phyloP scores from a whole-genome alignment of 2,329 filamentous ascomycete genomes.

The Plenodomus lindquistii region DNA sequence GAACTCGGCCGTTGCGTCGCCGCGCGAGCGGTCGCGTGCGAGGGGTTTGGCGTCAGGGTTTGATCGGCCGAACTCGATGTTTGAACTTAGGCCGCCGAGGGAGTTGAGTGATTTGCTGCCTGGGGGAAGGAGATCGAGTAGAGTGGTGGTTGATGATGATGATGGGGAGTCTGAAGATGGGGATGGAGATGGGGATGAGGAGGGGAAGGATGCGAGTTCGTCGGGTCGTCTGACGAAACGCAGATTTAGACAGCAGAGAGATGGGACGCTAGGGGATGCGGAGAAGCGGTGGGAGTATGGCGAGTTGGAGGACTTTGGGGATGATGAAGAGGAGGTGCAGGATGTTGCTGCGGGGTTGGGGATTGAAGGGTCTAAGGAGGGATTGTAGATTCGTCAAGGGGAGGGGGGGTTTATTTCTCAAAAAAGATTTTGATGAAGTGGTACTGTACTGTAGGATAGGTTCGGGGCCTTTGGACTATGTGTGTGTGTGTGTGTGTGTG shows the following conservation, averaged over 20 bases:
- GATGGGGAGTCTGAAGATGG: constrained; percentile 9
- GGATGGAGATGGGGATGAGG: constrained; percentile 1
- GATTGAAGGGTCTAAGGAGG: too few species aligned
- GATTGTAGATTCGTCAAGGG: too few species aligned
- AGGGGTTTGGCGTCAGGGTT: constrained; percentile 16
- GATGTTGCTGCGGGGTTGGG: constrained; percentile 17
- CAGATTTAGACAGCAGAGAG: constrained; percentile 10
- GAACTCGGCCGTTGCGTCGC: not conserved
- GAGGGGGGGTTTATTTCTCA: too few species aligned
- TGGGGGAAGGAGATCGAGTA: constrained; percentile 30
- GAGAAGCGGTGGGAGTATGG: constrained; percentile 11
- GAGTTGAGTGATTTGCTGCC: constrained; percentile 19
- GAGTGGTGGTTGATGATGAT: constrained; percentile 44
- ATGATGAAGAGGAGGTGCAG: constrained; percentile 22
- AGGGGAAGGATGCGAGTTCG: too few species aligned
- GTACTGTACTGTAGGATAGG: too few species aligned
- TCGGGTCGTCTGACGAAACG: not conserved
- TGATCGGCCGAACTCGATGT: constrained; percentile 42
- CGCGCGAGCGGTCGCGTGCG: constrained; percentile 6
- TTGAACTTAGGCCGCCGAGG: constrained; percentile 39
- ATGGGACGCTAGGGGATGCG: constrained; percentile 7
- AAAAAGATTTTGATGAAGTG: too few species aligned
- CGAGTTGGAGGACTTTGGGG: constrained; percentile 17
- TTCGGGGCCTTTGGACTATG: too few species aligned
- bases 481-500: too few species aligned